Conservation (phyloP, 1,139 yeast species). For the Ogataea hybrid region DNA sequence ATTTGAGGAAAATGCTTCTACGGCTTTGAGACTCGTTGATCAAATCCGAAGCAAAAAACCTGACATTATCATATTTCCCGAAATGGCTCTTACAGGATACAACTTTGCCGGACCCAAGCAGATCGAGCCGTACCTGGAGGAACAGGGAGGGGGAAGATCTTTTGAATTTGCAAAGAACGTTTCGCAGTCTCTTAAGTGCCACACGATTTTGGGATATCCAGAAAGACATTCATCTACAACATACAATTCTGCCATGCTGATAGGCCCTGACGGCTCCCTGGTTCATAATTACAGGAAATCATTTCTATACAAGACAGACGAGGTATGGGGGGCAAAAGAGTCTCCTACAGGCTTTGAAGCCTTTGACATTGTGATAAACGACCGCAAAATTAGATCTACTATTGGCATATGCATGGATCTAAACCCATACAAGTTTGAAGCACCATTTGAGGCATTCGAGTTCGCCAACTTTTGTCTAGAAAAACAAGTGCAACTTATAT, state of each 20-base stretch:
- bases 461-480: conserved; percentile 55
- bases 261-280: conserved; percentile 56
- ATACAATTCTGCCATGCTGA: conserved; percentile 73
- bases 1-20: conserved; percentile 50
- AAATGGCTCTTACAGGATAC: conserved; percentile 84
- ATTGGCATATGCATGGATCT: conserved; percentile 96
- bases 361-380: conserved; percentile 39
- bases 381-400: conserved; percentile 39
- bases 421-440: conserved; percentile 80
- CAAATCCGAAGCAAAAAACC: conserved; percentile 26
- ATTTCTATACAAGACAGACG: conserved; percentile 77
- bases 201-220: conserved; percentile 82
- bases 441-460: conserved; percentile 75
- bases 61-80: conserved; percentile 76
- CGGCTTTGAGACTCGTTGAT: conserved; percentile 44
- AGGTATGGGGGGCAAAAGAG: conserved; percentile 75
- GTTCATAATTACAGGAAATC: conserved; percentile 74
- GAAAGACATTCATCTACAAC: conserved; percentile 44
- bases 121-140: conserved; percentile 62
- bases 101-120: conserved; percentile 53
- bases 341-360: conserved; percentile 55
- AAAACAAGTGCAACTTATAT: conserved; percentile 50
- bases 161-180: conserved; percentile 56
- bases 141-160: conserved; percentile 37
- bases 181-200: conserved; percentile 53